Conservation (phyloP, 2,329 filamentous ascomycete genomes). For the Orbilia quercus region DNA sequence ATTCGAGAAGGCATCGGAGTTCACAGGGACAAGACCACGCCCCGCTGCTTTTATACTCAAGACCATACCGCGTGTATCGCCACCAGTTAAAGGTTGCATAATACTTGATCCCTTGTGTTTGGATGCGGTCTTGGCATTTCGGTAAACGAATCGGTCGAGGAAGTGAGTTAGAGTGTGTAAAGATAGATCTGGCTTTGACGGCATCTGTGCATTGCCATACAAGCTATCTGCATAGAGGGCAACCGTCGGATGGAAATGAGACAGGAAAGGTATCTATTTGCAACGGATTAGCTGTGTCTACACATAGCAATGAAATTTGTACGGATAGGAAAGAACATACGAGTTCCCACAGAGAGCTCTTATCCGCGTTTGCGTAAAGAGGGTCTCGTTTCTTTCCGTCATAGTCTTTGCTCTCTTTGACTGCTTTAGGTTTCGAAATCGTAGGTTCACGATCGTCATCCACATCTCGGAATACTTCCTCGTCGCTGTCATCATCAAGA, state of each 20-base stretch:
- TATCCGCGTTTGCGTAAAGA: slow-evolving; percentile 84
- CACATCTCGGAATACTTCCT: slow-evolving; percentile 76
- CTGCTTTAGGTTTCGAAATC: slow-evolving; percentile 46
- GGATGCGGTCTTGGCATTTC: slow-evolving; percentile 80
- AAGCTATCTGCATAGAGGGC: slow-evolving; percentile 81
- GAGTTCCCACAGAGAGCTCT: slow-evolving; percentile 92
- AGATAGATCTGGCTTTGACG: slow-evolving; percentile 88
- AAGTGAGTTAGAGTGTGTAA: slow-evolving; percentile 94
- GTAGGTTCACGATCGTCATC: slow-evolving; percentile 68
- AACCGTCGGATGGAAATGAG: slow-evolving; percentile 93
- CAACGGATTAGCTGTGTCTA: not conserved
- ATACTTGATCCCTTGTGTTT: slow-evolving; percentile 82
- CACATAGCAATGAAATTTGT: not conserved
- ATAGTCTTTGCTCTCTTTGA: slow-evolving; percentile 67
- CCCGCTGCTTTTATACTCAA: slow-evolving; percentile 66
- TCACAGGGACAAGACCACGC: slow-evolving; percentile 74
- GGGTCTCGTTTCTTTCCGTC: slow-evolving; percentile 92
- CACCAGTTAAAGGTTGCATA: slow-evolving; percentile 86
- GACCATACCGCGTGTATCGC: slow-evolving; percentile 72
- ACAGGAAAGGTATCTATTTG: slow-evolving; percentile 72
- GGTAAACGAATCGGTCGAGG: slow-evolving; percentile 98
- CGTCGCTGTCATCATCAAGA: slow-evolving; percentile 79
- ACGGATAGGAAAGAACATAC: slow-evolving; percentile 65
- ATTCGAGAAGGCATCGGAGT: slow-evolving; percentile 89
- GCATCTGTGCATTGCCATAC: slow-evolving; percentile 75